Base-by-base conservation (phyloP, 495 filamentous ascomycete species). In the Lentithecium fluviatile region DNA sequence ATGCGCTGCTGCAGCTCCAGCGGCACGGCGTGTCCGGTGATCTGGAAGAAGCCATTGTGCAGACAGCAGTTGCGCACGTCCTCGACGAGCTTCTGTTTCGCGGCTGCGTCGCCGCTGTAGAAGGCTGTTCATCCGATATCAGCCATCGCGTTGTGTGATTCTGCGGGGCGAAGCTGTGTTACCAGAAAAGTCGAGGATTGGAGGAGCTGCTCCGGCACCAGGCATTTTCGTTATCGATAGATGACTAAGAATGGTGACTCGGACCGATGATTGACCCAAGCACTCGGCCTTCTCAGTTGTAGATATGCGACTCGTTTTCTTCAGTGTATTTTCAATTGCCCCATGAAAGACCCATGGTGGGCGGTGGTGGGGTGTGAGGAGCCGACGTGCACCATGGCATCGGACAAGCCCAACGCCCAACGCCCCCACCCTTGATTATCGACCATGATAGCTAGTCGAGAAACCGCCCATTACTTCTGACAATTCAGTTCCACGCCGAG, bases 1-100 rank as follows among this genome's bases (percentile, higher is more conserved):
- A 74, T 34, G 38, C 25, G 34, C 10, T 70, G 15, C 52, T 75
- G 73, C 0, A 75, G 68, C 8, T 53, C 25, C 1, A 42, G 42
- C 12, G 63, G 47, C 13, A 75, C 51, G n/a, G 67, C 66, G 52
- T 76, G 74, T 46, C 66, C 68, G 19, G 45, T 64, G 49, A 77
- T 65, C 46, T 74, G 71, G 63, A 77, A 77, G 61, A 77, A 76
- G 17, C 75, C 75, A 58, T 58, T 58, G 55, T 64, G 61, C 37
- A 64, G 42, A 45, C 61, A 64, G 54, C 61, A 64, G 25, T 58
- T 25, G 46, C 53, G 61, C 6, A 64, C 54, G 23, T 53, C 29
- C 26, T 64, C 48, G 3, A 58, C 61, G n/a, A 64, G 48, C 19
- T 54, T 54, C 40, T 58, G 34, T 20, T 60, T 60, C 47, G 46